These are phyloP conservation scores for Panus rudis DNA, from an alignment of 768 basidiomycete genomes.

Conservation along the genomic window DNA sequence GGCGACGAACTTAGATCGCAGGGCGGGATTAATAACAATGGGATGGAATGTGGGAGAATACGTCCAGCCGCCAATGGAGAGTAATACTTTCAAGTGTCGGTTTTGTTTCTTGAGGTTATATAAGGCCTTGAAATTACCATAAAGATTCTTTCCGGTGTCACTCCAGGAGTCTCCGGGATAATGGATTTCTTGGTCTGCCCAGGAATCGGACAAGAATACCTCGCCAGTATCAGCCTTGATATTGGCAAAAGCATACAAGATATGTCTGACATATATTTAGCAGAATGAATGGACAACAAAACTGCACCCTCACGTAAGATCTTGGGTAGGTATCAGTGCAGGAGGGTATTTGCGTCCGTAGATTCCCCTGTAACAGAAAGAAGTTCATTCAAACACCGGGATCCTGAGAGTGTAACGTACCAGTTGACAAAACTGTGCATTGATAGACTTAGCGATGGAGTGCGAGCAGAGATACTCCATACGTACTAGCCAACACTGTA, in stretches of 20 bases:
- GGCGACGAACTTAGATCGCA: conserved; percentile 72
- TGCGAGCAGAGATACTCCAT: background rate
- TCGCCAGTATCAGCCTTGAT: conserved; percentile 77
- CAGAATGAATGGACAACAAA: background rate
- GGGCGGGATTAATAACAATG: conserved; percentile 56
- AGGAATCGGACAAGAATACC: conserved; percentile 80
- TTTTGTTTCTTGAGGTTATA: conserved; percentile 85
- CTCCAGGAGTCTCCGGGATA: conserved; percentile 95
- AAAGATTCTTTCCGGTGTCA: conserved; percentile 83
- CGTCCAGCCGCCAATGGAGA: conserved; percentile 96
- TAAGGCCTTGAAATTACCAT: conserved; percentile 92
- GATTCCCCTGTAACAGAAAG: conserved; percentile 62
- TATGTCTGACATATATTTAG: conserved; percentile 44
- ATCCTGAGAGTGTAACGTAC: conserved; percentile 26
- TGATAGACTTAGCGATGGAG: conserved; percentile 7
- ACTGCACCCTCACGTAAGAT: conserved; percentile 65
- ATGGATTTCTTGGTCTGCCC: conserved; percentile 98
- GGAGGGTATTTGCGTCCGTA: conserved; percentile 93
- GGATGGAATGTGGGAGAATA: conserved; percentile 86
- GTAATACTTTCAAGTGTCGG: conserved; percentile 69
- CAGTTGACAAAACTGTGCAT: conserved; percentile 67
- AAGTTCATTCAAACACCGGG: background rate
- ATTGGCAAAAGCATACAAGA: conserved; percentile 92
- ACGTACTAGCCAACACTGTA: conserved; percentile 80
- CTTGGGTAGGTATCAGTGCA: conserved; percentile 68